These are phyloP conservation scores for Monosporascus sp. DNA, from an alignment of 2,329 filamentous ascomycete species.

Conservation along the genomic window DNA sequence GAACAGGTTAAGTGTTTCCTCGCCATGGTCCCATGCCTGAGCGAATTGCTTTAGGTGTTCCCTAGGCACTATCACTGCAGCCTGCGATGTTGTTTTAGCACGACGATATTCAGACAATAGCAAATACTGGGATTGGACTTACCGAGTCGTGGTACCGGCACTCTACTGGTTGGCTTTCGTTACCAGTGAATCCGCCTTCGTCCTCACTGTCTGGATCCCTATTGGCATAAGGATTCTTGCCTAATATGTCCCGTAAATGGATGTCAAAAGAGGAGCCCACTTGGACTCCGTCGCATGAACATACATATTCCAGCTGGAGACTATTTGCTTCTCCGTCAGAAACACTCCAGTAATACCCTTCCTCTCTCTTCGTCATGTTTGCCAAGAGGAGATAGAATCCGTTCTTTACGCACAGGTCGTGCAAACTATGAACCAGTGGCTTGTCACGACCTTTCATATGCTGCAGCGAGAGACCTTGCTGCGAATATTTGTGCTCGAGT, in stretches of 20 bases:
- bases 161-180: constrained; percentile 8
- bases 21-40: not conserved
- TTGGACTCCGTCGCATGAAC: constrained; percentile 2
- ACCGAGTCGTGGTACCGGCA: constrained; percentile 15
- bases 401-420: constrained; percentile 5
- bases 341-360: not conserved
- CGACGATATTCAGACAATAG: not conserved
- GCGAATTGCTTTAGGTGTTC: not conserved
- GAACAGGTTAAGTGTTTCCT: not conserved
- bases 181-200: constrained; percentile 11
- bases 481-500: constrained; percentile 20
- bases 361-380: constrained; percentile 8
- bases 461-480: constrained; percentile 12
- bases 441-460: constrained; percentile 20
- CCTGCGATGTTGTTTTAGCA: constrained; percentile 1
- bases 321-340: not conserved
- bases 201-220: constrained; percentile 9
- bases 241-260: constrained; percentile 8
- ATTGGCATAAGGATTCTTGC: constrained; percentile 1
- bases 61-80: constrained; percentile 8
- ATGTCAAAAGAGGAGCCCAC: not conserved
- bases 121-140: not conserved
- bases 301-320: constrained; percentile 4
- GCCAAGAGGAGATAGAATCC: constrained; percentile 15
- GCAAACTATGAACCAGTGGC: constrained; percentile 9